Evolutionary conservation across 345 rosid species (phyloP).

Genomic region (Salix viminalis): DNA sequence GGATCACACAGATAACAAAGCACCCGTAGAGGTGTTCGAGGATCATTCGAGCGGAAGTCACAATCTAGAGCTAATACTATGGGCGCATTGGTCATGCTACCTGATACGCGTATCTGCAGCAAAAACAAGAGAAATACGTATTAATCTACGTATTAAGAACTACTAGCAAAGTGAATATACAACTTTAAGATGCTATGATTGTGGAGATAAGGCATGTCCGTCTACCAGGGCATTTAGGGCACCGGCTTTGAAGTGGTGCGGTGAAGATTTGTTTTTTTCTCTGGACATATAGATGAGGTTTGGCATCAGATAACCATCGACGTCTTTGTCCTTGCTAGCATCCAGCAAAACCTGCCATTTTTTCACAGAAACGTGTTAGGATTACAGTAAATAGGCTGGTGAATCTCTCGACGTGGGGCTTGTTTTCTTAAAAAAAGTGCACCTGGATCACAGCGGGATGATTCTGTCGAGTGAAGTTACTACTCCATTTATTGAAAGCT

Average conservation of each 20-base stretch:
- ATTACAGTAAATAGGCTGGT: no score
- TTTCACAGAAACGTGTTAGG: not conserved
- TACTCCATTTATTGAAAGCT: slow-evolving; percentile 36
- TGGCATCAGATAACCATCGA: slow-evolving; percentile 37
- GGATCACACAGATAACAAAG: slow-evolving; percentile 58
- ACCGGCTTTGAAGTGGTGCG: slow-evolving; percentile 75
- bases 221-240: slow-evolving; percentile 67
- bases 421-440: no score
- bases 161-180: no score
- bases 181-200: not conserved
- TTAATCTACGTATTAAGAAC: no score
- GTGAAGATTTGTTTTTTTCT: slow-evolving; percentile 45
- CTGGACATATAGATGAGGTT: slow-evolving; percentile 64
- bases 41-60: slow-evolving; percentile 79
- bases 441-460: slow-evolving; percentile 75
- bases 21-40: slow-evolving; percentile 41
- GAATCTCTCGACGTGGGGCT: no score
- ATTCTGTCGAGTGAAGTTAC: slow-evolving; percentile 41
- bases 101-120: slow-evolving; percentile 68
- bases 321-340: slow-evolving; percentile 36
- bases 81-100: slow-evolving; percentile 60
- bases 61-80: slow-evolving; percentile 67
- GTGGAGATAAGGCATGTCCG: not conserved
- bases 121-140: not conserved
- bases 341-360: slow-evolving; percentile 45